Evolutionary conservation across 1,139 yeast genomes (phyloP).

Genomic region (Blastobotrys elegans): DNA sequence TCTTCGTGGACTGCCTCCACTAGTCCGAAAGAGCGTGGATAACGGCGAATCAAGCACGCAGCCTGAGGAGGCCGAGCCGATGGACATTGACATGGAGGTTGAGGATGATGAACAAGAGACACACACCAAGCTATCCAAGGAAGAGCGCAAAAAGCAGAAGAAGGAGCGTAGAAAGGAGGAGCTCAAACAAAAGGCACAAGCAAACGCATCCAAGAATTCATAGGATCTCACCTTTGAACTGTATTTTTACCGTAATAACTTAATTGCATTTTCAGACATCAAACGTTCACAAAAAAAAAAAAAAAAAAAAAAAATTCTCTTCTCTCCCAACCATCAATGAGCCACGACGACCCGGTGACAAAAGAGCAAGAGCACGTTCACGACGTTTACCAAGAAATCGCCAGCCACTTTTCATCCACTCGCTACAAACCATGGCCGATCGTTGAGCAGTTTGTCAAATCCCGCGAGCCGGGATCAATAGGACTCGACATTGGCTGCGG

Average conservation of each 20-base stretch:
- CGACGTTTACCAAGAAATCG: constrained; percentile 85
- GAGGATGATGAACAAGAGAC: constrained; percentile 9
- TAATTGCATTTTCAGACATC: too few species aligned
- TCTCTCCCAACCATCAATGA: too few species aligned
- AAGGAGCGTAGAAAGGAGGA: constrained; percentile 38
- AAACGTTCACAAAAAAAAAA: too few species aligned
- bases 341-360: constrained; percentile 18
- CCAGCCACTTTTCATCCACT: constrained; percentile 87
- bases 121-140: constrained; percentile 26
- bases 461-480: constrained; percentile 40
- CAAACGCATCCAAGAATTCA: neutral
- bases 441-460: constrained; percentile 62
- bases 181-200: constrained; percentile 21
- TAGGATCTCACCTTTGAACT: neutral
- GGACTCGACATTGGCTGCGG: constrained; percentile 83
- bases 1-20: constrained; percentile 68
- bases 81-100: neutral
- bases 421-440: constrained; percentile 98
- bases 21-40: constrained; percentile 22
- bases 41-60: constrained; percentile 7
- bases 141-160: constrained; percentile 37
- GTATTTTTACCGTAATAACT: too few species aligned
- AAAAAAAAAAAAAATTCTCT: too few species aligned
- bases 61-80: neutral
- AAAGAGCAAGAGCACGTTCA: constrained; percentile 83